phyloP scores from a whole-genome alignment of 352 stramenopile genomes.

The Pythium pyrilobum region DNA sequence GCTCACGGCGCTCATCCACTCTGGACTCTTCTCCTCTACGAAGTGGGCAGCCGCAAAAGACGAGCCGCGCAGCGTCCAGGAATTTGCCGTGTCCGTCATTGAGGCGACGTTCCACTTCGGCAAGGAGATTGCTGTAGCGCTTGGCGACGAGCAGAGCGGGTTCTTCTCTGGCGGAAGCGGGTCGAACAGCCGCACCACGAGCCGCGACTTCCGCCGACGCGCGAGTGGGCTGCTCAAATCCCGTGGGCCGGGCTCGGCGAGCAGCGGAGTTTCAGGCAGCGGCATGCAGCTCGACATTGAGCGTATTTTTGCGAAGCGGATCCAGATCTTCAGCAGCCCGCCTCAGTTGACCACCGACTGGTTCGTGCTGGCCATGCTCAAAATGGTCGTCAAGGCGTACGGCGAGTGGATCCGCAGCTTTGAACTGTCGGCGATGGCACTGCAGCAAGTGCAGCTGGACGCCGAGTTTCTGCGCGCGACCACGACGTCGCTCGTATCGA shows the following conservation, averaged over 20 bases:
- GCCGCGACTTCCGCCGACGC: conserved; percentile 59
- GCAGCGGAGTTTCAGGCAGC: conserved; percentile 6
- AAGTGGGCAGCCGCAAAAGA: conserved; percentile 57
- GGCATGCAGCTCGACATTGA: conserved; percentile 77
- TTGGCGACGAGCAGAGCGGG: conserved; percentile 54
- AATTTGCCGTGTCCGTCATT: conserved; percentile 55
- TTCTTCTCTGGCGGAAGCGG: conserved; percentile 27
- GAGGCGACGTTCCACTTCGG: conserved; percentile 48
- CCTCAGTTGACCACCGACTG: conserved; percentile 49
- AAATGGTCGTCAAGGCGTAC: conserved; percentile 76
- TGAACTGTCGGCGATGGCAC: conserved; percentile 55
- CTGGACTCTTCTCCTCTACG: conserved; percentile 29
- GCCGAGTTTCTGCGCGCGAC: conserved; percentile 65
- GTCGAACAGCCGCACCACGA: conserved; percentile 35
- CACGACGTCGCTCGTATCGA: conserved; percentile 38
- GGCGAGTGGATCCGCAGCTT: conserved; percentile 56
- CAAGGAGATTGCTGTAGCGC: conserved; percentile 55
- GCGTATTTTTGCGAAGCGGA: conserved; percentile 77
- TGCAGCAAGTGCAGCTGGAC: conserved; percentile 81
- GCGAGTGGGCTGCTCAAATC: conserved; percentile 47
- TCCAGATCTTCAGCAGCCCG: conserved; percentile 53
- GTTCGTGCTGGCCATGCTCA: conserved; percentile 68
- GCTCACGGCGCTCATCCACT: conserved; percentile 37
- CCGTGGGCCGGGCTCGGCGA: conserved; percentile 24
- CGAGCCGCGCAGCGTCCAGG: conserved; percentile 62